Conservation (phyloP, 2,329 filamentous ascomycete species). For the Fusarium vanettenii region DNA sequence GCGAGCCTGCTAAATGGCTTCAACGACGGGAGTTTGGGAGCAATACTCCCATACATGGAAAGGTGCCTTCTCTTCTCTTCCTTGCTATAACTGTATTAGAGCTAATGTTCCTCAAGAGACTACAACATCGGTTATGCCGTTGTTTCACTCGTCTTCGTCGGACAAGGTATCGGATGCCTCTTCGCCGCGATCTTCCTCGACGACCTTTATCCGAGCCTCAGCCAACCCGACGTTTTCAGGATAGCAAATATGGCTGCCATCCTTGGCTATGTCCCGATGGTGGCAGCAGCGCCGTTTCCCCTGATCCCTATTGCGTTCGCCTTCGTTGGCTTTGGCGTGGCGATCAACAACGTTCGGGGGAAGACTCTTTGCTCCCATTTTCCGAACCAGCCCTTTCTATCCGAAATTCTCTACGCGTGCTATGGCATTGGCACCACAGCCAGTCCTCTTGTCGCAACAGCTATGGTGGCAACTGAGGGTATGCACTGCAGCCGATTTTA, state of each 20-base stretch:
- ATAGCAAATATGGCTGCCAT: background rate
- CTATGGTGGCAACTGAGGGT: background rate
- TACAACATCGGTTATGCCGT: background rate
- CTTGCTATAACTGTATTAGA: no score
- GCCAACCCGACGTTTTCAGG: background rate
- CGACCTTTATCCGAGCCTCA: background rate
- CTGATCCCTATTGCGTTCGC: background rate
- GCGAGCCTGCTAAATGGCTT: background rate
- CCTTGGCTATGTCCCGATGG: background rate
- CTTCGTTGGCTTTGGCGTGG: background rate
- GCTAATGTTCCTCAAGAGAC: background rate
- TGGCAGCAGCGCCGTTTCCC: background rate
- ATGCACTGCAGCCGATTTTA: background rate
- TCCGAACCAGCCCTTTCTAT: no score
- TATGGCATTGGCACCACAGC: background rate
- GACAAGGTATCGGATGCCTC: background rate
- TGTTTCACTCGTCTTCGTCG: background rate
- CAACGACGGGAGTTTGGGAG: background rate
- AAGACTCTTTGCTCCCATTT: background rate
- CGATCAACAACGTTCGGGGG: background rate
- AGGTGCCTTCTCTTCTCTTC: background rate
- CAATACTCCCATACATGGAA: background rate
- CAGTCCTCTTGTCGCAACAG: background rate
- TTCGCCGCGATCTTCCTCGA: background rate
- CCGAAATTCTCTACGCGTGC: background rate